A percentile compares a stretch with the other conserved stretches of the same genome.
These are phyloP conservation scores for Aspergillus biplanus DNA, from an alignment of 495 filamentous ascomycete genomes.

Conservation along the genomic window DNA sequence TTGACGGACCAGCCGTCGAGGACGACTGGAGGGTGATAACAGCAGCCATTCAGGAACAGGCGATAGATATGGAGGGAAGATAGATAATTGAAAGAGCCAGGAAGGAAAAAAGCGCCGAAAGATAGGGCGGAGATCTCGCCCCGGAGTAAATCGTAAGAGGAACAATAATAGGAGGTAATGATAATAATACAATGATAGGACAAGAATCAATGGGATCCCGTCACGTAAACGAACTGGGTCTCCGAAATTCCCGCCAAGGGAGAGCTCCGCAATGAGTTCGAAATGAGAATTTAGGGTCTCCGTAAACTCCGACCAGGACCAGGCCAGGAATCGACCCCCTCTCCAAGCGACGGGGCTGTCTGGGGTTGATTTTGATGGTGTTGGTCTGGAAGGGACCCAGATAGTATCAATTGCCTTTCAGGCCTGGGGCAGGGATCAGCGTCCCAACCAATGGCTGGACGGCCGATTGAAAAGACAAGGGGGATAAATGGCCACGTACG, in stretches of 20 bases:
- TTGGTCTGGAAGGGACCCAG: neutral
- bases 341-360: conserved; percentile 20
- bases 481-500: conserved; percentile 23
- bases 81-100: conserved; percentile 8
- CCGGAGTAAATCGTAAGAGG: conserved; percentile 9
- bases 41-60: conserved; percentile 39
- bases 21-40: conserved; percentile 53
- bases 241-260: conserved; percentile 22
- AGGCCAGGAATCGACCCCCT: conserved; percentile 6
- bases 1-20: conserved; percentile 32
- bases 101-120: conserved; percentile 14
- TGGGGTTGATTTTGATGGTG: conserved; percentile 20
- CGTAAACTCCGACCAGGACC: conserved; percentile 3
- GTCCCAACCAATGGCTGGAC: conserved; percentile 22
- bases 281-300: neutral
- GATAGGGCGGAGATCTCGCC: conserved; percentile 23
- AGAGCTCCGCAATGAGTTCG: conserved; percentile 22
- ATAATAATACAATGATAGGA: conserved; percentile 14
- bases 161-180: conserved; percentile 14
- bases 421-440: conserved; percentile 12
- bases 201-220: conserved; percentile 17
- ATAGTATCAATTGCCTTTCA: conserved; percentile 1
- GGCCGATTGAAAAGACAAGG: conserved; percentile 9
- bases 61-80: conserved; percentile 15
- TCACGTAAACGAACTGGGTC: conserved; percentile 28